phyloP scores from a whole-genome alignment of 768 basidiomycete genomes.

The Hygrocybe punicea region DNA sequence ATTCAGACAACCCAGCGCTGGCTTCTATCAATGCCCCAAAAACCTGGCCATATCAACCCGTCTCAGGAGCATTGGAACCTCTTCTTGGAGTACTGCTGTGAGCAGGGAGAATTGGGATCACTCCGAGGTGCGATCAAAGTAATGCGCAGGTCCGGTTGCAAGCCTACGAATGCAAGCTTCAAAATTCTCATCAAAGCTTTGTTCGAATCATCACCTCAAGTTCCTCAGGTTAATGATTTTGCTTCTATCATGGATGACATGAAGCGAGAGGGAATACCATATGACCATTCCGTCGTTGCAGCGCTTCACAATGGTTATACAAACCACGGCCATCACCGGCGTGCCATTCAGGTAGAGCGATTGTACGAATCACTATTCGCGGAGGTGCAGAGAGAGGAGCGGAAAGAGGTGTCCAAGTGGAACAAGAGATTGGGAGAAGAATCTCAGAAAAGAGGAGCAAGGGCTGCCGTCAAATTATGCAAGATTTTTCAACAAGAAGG shows the following conservation, averaged over 20 bases:
- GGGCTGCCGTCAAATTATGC: slow-evolving; percentile 36
- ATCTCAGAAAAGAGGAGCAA: slow-evolving; percentile 29
- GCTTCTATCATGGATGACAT: slow-evolving; percentile 46
- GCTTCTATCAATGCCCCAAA: slow-evolving; percentile 51
- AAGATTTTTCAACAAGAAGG: slow-evolving; percentile 33
- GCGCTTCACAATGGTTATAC: slow-evolving; percentile 45
- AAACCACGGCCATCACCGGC: slow-evolving; percentile 33
- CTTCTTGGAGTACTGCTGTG: slow-evolving; percentile 43
- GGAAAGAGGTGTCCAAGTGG: slow-evolving; percentile 10
- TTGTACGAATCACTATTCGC: slow-evolving; percentile 36
- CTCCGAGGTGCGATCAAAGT: slow-evolving; percentile 3
- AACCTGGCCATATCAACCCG: slow-evolving; percentile 45
- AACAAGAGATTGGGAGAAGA: slow-evolving; percentile 14
- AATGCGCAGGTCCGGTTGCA: slow-evolving; percentile 38
- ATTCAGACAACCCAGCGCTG: slow-evolving; percentile 45
- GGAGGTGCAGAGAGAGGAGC: slow-evolving; percentile 15
- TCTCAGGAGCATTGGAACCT: slow-evolving; percentile 54
- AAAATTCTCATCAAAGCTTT: slow-evolving; percentile 42
- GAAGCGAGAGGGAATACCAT: slow-evolving; percentile 41
- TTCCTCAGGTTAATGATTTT: slow-evolving; percentile 36
- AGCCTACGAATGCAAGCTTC: slow-evolving; percentile 38
- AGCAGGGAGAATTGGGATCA: slow-evolving; percentile 14
- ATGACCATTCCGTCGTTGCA: slow-evolving; percentile 41
- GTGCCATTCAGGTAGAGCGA: slow-evolving; percentile 38
- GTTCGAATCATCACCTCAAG: slow-evolving; percentile 28